Evolutionary conservation across 371 early-diverging fungal genomes (phyloP).

Genomic region (Aphelidium insulamus): DNA sequence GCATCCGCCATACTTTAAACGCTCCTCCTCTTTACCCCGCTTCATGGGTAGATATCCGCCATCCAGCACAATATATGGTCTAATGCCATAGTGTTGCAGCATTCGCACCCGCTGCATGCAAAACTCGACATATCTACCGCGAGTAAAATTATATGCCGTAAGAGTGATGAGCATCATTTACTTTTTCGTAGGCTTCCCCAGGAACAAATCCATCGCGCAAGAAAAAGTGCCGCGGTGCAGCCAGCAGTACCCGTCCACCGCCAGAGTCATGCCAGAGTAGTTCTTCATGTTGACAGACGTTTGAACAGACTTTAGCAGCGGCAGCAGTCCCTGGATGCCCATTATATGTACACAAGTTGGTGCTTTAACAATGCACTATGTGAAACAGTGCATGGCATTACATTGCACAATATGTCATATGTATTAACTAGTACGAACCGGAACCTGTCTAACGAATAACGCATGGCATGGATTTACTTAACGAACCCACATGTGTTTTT

Average conservation of each 20-base stretch:
- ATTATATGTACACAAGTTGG: too few relatives aligned
- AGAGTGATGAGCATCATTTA: slow-evolving; percentile 15
- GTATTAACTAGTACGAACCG: too few relatives aligned
- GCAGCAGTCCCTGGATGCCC: slow-evolving; percentile 72
- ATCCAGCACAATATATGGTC: slow-evolving; percentile 88
- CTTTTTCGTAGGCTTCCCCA: slow-evolving; percentile 32
- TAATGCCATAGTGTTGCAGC: slow-evolving; percentile 40
- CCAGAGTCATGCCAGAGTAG: slow-evolving; percentile 46
- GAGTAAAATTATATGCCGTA: slow-evolving; percentile 1
- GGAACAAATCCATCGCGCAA: slow-evolving; percentile 50
- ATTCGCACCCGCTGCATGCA: slow-evolving; percentile 45
- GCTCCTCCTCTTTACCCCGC: slow-evolving; percentile 39
- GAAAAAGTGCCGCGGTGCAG: slow-evolving; percentile 64
- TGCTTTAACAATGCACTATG: not conserved
- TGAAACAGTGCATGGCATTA: too few relatives aligned
- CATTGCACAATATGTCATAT: too few relatives aligned
- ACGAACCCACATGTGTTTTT: too few relatives aligned
- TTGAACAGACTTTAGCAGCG: slow-evolving; percentile 42
- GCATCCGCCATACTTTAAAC: slow-evolving; percentile 17
- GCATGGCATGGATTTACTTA: too few relatives aligned
- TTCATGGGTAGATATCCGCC: slow-evolving; percentile 82
- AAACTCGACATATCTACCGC: slow-evolving; percentile 40
- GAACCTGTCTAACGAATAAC: too few relatives aligned
- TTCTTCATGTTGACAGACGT: slow-evolving; percentile 33
- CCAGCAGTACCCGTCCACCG: slow-evolving; percentile 84